A percentile compares a stretch with the other conserved stretches of the same genome.
Conservation (phyloP, 2,329 filamentous ascomycete genomes). For the Claviceps sorghi region DNA sequence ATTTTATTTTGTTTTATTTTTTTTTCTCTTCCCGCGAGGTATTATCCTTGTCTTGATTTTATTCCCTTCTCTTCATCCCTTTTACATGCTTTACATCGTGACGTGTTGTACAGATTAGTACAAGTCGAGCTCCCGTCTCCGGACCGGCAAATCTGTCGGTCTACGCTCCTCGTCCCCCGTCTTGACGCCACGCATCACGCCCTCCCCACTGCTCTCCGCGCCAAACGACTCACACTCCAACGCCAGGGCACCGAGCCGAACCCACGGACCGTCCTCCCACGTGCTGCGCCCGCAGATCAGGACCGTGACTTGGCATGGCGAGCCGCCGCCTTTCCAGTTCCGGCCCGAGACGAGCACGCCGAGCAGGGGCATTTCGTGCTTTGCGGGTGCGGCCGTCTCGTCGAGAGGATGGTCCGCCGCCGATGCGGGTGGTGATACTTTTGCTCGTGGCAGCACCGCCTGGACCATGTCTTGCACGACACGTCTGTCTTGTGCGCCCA, state of each 20-base stretch:
- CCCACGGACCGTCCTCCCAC: conserved; percentile 14
- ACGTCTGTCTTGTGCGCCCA: conserved; percentile 11
- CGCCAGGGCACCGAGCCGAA: conserved; percentile 19
- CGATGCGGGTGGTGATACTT: neutral
- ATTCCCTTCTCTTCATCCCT: too few relatives aligned
- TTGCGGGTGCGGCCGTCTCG: neutral
- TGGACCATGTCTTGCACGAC: conserved; percentile 9
- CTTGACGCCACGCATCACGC: conserved; percentile 14
- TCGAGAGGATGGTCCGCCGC: neutral
- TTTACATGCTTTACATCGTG: too few relatives aligned
- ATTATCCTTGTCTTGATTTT: too few relatives aligned
- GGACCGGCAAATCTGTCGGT: conserved; percentile 14
- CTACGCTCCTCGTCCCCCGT: conserved; percentile 9
- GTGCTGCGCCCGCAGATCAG: conserved; percentile 16
- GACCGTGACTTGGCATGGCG: conserved; percentile 12
- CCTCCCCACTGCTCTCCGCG: conserved; percentile 9
- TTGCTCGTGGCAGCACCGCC: conserved; percentile 6
- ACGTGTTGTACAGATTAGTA: conserved; percentile 12
- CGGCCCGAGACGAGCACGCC: conserved; percentile 18
- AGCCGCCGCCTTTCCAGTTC: conserved; percentile 13
- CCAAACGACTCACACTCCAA: conserved; percentile 14
- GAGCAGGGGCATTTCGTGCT: neutral
- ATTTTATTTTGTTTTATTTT: too few relatives aligned
- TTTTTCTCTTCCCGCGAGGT: too few relatives aligned
- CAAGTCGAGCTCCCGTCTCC: conserved; percentile 21